These are phyloP conservation scores for Hanseniaspora meyeri DNA, from an alignment of 805 yeast genomes.

Conservation along the genomic window DNA sequence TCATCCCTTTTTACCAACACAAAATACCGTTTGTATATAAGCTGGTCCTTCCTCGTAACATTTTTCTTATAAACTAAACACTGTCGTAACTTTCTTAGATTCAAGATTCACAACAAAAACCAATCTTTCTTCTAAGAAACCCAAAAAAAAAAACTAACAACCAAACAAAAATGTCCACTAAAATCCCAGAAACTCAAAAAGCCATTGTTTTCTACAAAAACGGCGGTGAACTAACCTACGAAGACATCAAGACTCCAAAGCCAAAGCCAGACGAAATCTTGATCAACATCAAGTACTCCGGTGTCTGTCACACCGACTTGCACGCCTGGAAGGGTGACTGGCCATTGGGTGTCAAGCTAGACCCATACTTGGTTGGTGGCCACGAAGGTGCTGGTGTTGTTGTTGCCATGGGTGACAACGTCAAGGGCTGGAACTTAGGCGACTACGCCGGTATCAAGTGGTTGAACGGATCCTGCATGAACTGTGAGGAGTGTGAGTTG, in stretches of 20 bases:
- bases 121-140: not conserved
- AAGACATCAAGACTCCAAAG: constrained; percentile 66
- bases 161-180: constrained; percentile 13
- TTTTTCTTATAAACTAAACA: no score
- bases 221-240: constrained; percentile 45
- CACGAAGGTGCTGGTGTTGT: constrained; percentile 67
- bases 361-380: constrained; percentile 57
- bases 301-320: constrained; percentile 88
- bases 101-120: no score
- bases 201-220: constrained; percentile 41
- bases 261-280: constrained; percentile 70
- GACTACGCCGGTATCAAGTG: constrained; percentile 58
- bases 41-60: no score
- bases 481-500: constrained; percentile 51
- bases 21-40: no score
- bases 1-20: not conserved
- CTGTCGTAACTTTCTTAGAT: no score
- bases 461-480: constrained; percentile 55
- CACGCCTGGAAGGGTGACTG: constrained; percentile 94
- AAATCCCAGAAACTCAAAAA: constrained; percentile 39
- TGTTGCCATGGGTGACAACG: constrained; percentile 50
- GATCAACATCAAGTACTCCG: constrained; percentile 73
- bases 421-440: constrained; percentile 49
- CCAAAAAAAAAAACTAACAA: not conserved
- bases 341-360: constrained; percentile 45